Percentiles rank a stretch among this genome's conserved stretches.
Conservation (phyloP, 495 filamentous ascomycete genomes). For the Bombardia bombarda region DNA sequence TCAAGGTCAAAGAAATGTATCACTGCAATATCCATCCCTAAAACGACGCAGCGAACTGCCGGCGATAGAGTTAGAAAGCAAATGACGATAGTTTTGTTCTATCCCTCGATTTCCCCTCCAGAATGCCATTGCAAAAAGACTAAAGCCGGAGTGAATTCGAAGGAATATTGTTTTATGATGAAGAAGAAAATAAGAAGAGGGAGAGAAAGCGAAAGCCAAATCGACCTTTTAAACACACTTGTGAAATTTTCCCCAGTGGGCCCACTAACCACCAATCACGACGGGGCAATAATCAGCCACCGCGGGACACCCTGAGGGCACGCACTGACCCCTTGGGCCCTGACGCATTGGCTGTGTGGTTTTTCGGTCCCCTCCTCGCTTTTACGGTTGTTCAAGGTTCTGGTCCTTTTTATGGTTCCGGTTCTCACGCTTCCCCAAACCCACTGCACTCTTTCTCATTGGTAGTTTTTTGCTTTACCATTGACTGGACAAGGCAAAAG, state of each 20-base stretch:
- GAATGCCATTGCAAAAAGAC: conserved; percentile 48
- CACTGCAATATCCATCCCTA: too few relatives aligned
- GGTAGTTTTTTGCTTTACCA: neutral
- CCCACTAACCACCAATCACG: conserved; percentile 4
- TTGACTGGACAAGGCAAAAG: neutral
- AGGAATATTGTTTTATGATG: conserved; percentile 53
- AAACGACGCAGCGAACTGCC: too few relatives aligned
- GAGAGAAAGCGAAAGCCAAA: conserved; percentile 1
- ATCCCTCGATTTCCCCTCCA: conserved; percentile 74
- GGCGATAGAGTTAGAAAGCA: too few relatives aligned
- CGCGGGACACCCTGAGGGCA: neutral
- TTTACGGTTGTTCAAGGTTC: neutral
- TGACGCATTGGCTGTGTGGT: neutral
- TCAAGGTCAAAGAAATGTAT: too few relatives aligned
- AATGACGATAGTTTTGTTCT: too few relatives aligned
- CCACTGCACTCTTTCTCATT: neutral
- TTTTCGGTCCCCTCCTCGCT: neutral
- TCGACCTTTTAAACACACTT: conserved; percentile 1
- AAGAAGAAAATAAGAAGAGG: conserved; percentile 37
- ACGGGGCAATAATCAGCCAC: neutral
- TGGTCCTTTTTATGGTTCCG: neutral
- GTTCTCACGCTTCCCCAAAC: neutral
- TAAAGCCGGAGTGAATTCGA: conserved; percentile 75
- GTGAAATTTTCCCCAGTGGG: neutral
- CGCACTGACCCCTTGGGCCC: neutral